phyloP scores from a whole-genome alignment of 495 filamentous ascomycete species.

The Lindgomyces ingoldianus region DNA sequence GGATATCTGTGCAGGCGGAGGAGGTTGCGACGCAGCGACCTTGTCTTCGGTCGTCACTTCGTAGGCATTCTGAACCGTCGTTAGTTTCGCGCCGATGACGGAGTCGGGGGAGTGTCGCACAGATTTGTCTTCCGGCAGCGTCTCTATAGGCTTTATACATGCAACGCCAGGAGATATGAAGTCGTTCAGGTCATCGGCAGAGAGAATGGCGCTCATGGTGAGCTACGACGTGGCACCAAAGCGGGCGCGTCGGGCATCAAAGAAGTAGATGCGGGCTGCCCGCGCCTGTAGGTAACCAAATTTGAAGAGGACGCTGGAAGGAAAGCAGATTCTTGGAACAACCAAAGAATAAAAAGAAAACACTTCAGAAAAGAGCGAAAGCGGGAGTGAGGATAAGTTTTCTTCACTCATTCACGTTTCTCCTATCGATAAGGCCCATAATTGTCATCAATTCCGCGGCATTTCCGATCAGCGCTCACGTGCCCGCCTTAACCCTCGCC shows the following conservation, averaged over 20 bases:
- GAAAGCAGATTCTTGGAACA: background rate
- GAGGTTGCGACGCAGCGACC: slow-evolving; percentile 56
- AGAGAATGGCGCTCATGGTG: slow-evolving; percentile 90
- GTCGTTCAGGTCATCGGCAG: slow-evolving; percentile 94
- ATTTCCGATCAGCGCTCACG: background rate
- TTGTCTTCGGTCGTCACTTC: slow-evolving; percentile 93
- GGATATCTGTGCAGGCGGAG: slow-evolving; percentile 81
- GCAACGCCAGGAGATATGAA: slow-evolving; percentile 97
- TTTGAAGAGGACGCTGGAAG: background rate
- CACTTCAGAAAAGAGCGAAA: background rate
- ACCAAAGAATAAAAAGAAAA: background rate
- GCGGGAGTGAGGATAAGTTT: background rate
- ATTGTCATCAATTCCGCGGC: slow-evolving; percentile 30
- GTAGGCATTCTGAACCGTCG: slow-evolving; percentile 60
- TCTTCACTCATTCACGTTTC: slow-evolving; percentile 14
- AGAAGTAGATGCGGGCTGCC: background rate
- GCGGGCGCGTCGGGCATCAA: background rate
- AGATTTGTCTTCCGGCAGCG: slow-evolving; percentile 58
- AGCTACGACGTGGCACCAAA: slow-evolving; percentile 12
- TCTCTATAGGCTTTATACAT: slow-evolving; percentile 96
- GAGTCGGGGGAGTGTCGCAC: slow-evolving; percentile 19
- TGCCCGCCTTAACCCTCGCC: background rate
- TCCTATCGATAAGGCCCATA: slow-evolving; percentile 26
- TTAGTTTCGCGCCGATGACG: slow-evolving; percentile 28
- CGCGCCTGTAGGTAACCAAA: background rate